phyloP scores from a whole-genome alignment of 176 grass and related monocot species.

The Carex scoparia region DNA sequence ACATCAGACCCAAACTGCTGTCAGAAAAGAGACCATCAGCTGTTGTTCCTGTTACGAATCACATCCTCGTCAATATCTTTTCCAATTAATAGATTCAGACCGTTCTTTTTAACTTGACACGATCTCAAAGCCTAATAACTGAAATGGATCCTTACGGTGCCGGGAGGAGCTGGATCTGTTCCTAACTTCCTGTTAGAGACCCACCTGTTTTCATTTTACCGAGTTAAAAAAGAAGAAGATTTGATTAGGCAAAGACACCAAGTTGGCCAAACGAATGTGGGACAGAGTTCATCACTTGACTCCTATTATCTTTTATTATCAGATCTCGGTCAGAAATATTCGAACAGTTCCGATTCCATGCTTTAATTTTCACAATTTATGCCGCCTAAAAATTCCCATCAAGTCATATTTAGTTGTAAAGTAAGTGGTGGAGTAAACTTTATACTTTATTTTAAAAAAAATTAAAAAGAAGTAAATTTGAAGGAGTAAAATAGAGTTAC shows the following conservation, averaged over 20 bases:
- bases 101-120: no score
- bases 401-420: no score
- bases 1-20: no score
- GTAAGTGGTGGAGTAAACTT: no score
- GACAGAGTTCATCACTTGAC: not conserved
- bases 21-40: not conserved
- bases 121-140: no score
- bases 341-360: not conserved
- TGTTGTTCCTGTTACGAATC: not conserved
- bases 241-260: not conserved
- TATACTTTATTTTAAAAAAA: no score
- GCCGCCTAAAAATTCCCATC: not conserved
- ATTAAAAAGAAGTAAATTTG: no score
- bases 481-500: no score
- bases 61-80: no score
- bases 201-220: not conserved
- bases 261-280: not conserved
- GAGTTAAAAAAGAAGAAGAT: not conserved
- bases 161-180: no score
- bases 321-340: not conserved
- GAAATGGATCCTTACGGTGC: no score
- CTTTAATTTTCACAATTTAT: not conserved
- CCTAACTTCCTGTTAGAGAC: not conserved
- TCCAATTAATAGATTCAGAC: no score
- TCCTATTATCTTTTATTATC: not conserved